Conservation (phyloP, 495 filamentous ascomycete species). For the Achaetomiella virescens region DNA sequence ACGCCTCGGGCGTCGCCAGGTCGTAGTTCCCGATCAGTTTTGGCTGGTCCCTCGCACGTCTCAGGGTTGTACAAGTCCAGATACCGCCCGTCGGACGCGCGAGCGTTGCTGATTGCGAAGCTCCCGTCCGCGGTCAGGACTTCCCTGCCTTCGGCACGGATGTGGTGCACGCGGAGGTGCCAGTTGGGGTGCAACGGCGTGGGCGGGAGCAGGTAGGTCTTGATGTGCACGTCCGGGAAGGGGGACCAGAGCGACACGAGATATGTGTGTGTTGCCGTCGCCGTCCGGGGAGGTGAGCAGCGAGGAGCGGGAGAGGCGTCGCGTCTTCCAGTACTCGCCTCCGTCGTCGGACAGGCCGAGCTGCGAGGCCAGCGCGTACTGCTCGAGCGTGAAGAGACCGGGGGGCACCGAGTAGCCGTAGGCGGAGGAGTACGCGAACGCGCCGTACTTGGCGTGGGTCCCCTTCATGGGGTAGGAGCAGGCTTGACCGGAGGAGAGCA, state of each 20-base stretch:
- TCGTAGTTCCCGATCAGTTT: constrained; percentile 52
- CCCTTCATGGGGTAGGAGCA: constrained; percentile 75
- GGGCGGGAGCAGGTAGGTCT: constrained; percentile 60
- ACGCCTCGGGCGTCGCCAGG: constrained; percentile 50
- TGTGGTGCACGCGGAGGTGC: constrained; percentile 60
- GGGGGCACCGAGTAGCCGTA: constrained; percentile 74
- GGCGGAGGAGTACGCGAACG: constrained; percentile 67
- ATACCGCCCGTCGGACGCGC: constrained; percentile 51
- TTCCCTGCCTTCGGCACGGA: constrained; percentile 47
- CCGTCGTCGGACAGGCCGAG: constrained; percentile 71
- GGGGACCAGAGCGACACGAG: constrained; percentile 62
- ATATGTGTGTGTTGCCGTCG: constrained; percentile 44
- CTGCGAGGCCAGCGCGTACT: constrained; percentile 67
- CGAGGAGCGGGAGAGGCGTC: constrained; percentile 51
- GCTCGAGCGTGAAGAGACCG: constrained; percentile 67
- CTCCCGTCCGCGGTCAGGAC: constrained; percentile 64
- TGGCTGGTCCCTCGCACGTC: constrained; percentile 40
- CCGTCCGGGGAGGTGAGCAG: constrained; percentile 40
- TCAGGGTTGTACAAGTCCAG: constrained; percentile 46
- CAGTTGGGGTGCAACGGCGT: constrained; percentile 50
- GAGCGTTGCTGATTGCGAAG: constrained; percentile 63
- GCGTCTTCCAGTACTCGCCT: constrained; percentile 73
- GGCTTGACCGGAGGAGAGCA: constrained; percentile 68
- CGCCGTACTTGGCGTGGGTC: constrained; percentile 75
- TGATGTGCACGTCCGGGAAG: constrained; percentile 57